Conservation (phyloP, 768 basidiomycete species). For the Tricholoma matsutake region DNA sequence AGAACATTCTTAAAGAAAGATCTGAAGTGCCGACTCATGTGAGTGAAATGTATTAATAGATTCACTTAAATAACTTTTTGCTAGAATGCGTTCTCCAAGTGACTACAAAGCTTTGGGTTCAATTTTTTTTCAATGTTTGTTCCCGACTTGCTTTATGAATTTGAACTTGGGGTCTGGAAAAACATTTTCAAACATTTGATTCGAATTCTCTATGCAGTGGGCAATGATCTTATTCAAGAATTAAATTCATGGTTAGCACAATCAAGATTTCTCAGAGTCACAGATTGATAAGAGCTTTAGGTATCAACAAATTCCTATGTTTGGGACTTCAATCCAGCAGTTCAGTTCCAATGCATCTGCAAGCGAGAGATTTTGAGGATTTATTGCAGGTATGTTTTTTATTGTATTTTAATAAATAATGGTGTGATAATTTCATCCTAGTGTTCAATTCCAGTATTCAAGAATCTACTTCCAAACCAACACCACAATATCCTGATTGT, state of each 20-base stretch:
- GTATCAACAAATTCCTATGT: constrained; percentile 28
- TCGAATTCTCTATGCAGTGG: constrained; percentile 25
- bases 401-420: neutral
- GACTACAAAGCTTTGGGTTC: constrained; percentile 17
- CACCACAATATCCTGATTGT: constrained; percentile 4
- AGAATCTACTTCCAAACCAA: constrained; percentile 6
- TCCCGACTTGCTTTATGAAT: constrained; percentile 37
- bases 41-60: constrained; percentile 1
- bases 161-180: constrained; percentile 40
- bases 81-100: constrained; percentile 35
- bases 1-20: constrained; percentile 20
- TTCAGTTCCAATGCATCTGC: constrained; percentile 22
- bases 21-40: constrained; percentile 32
- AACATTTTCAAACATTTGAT: constrained; percentile 33
- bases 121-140: constrained; percentile 26
- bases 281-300: constrained; percentile 13
- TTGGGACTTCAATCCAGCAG: constrained; percentile 25
- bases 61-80: neutral
- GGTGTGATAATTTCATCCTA: constrained; percentile 1
- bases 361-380: constrained; percentile 27
- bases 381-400: constrained; percentile 21
- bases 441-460: constrained; percentile 3
- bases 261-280: neutral
- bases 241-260: constrained; percentile 22
- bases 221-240: constrained; percentile 15